Evolutionary conservation across 768 basidiomycete genomes (phyloP).

Genomic region (Xanthoconium stramineum): DNA sequence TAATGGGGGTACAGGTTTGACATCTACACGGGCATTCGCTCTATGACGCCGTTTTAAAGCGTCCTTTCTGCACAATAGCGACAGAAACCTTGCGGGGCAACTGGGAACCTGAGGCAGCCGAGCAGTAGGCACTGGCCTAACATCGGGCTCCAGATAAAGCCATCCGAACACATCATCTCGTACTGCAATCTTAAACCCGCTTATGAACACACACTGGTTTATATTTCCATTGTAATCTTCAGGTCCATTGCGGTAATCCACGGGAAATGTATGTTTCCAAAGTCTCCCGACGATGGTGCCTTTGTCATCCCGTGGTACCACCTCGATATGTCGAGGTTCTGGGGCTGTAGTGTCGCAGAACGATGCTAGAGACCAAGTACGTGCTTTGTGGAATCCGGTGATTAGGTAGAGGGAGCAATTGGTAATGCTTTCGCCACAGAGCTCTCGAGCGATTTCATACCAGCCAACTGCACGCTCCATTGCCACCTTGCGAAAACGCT

Average conservation of each 20-base stretch:
- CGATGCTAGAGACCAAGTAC: too few species aligned
- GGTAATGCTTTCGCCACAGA: background rate
- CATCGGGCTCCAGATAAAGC: background rate
- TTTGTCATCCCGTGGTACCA: too few species aligned
- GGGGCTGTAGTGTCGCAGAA: too few species aligned
- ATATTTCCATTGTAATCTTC: too few species aligned
- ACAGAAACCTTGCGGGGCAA: too few species aligned
- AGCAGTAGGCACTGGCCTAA: background rate
- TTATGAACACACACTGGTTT: constrained; percentile 18
- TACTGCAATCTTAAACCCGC: constrained; percentile 17
- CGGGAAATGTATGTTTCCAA: too few species aligned
- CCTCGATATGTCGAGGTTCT: too few species aligned
- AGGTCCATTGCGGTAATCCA: too few species aligned
- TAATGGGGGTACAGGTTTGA: background rate
- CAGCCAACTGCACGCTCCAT: constrained; percentile 16
- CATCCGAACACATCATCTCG: background rate
- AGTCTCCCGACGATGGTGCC: too few species aligned
- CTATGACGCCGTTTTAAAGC: background rate
- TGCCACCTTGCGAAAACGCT: constrained; percentile 13
- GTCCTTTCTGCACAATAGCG: too few species aligned
- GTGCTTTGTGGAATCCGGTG: background rate
- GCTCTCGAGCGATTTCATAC: constrained; percentile 17
- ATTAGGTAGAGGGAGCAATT: too few species aligned
- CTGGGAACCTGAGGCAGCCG: too few species aligned
- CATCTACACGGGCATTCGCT: background rate